These are phyloP conservation scores for Paralagenidium karlingii DNA, from an alignment of 352 stramenopile species.

Conservation along the genomic window DNA sequence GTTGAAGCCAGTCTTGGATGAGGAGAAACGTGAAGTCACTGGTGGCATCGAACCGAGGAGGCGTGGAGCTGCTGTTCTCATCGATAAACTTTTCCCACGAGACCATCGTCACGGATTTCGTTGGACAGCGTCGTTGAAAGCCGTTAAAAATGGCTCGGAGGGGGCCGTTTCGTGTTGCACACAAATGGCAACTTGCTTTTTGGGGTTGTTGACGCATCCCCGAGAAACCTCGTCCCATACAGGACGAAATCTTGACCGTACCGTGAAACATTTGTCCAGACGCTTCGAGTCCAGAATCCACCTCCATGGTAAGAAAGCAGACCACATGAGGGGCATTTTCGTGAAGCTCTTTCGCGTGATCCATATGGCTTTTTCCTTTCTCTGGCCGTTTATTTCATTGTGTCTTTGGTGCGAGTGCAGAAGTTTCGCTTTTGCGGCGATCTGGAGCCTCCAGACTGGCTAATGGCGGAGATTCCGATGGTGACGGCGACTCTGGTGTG, in stretches of 20 bases:
- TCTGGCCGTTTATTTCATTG: too few relatives aligned
- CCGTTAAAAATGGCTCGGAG: too few relatives aligned
- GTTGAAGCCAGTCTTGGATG: constrained; percentile 32
- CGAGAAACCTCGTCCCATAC: too few relatives aligned
- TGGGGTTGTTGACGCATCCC: background rate
- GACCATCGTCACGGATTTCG: constrained; percentile 14
- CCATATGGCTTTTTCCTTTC: too few relatives aligned
- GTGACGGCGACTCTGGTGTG: constrained; percentile 6
- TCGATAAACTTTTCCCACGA: constrained; percentile 1
- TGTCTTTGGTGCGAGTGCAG: constrained; percentile 4
- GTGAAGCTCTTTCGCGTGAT: too few relatives aligned
- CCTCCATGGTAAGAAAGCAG: too few relatives aligned
- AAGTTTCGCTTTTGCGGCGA: constrained; percentile 46
- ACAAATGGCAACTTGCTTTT: background rate
- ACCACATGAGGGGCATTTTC: too few relatives aligned
- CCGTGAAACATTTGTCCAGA: too few relatives aligned
- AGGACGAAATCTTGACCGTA: too few relatives aligned
- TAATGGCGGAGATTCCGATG: constrained; percentile 30
- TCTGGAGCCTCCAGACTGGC: constrained; percentile 48
- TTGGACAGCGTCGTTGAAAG: too few relatives aligned
- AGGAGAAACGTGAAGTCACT: constrained; percentile 3
- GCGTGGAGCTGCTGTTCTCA: background rate
- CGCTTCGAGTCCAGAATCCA: too few relatives aligned
- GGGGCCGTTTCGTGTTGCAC: constrained; percentile 7
- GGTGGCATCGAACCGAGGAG: background rate